Conservation (phyloP, 345 rosid genomes). For the Rhodamnia argentea region DNA sequence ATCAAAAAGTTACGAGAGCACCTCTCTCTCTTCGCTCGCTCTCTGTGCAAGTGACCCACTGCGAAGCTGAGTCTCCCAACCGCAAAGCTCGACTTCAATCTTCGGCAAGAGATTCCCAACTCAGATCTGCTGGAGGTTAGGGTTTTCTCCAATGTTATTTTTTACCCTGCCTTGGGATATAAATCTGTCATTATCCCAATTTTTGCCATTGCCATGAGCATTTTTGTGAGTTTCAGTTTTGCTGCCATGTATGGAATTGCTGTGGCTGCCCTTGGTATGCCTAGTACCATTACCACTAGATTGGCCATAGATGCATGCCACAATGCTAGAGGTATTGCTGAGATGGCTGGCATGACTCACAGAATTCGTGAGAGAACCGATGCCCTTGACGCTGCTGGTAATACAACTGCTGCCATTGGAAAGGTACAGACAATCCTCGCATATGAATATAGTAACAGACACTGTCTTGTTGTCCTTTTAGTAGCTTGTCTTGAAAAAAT, state of each 20-base stretch:
- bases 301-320: constrained; percentile 32
- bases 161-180: constrained; percentile 13
- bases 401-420: constrained; percentile 27
- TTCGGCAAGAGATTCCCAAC: too few species aligned
- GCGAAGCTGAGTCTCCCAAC: too few species aligned
- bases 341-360: constrained; percentile 30
- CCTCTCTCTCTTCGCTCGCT: too few species aligned
- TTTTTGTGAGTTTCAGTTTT: constrained; percentile 26
- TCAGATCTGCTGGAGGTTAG: too few species aligned
- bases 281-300: constrained; percentile 31
- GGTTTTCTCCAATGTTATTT: constrained; percentile 10
- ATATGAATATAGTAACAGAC: background rate
- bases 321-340: constrained; percentile 33
- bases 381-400: constrained; percentile 29
- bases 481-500: background rate
- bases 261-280: constrained; percentile 32
- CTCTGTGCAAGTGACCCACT: too few species aligned
- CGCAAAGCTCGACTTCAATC: too few species aligned
- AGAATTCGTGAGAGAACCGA: constrained; percentile 23
- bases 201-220: constrained; percentile 19
- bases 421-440: constrained; percentile 4
- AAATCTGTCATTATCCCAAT: constrained; percentile 20
- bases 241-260: constrained; percentile 32
- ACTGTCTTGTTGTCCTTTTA: background rate
- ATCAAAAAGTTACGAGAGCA: too few species aligned